Conservation (phyloP, 371 early-diverging fungal species). For the Mucor irregularis region DNA sequence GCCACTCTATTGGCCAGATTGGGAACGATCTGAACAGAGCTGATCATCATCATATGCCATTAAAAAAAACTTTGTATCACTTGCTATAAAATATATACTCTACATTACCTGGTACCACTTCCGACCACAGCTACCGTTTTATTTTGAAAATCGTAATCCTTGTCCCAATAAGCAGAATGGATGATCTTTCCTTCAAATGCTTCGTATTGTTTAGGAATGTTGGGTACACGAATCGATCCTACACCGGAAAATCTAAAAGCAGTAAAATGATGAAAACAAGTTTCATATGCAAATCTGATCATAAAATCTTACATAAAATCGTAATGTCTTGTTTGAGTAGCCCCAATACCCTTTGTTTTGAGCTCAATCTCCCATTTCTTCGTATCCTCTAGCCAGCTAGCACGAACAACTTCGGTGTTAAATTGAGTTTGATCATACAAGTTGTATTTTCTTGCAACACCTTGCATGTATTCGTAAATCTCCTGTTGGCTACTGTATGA, state of each 20-base stretch:
- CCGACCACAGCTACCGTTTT: slow-evolving; percentile 57
- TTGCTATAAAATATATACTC: background rate
- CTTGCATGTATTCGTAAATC: slow-evolving; percentile 52
- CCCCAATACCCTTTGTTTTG: background rate
- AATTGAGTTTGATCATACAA: slow-evolving; percentile 51
- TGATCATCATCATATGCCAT: too few relatives aligned
- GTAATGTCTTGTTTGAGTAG: background rate
- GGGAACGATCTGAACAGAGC: slow-evolving; percentile 52
- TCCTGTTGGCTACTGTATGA: slow-evolving; percentile 46
- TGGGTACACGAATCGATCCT: slow-evolving; percentile 54
- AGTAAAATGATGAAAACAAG: too few relatives aligned
- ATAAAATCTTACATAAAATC: background rate
- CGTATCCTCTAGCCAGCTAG: slow-evolving; percentile 44
- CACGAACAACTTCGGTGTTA: slow-evolving; percentile 41
- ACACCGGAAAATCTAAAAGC: slow-evolving; percentile 2
- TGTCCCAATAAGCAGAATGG: slow-evolving; percentile 56
- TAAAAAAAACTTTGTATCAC: background rate
- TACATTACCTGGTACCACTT: slow-evolving; percentile 51
- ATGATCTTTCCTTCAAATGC: slow-evolving; percentile 47
- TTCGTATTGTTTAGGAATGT: slow-evolving; percentile 49
- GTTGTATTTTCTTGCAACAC: slow-evolving; percentile 45
- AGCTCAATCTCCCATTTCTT: slow-evolving; percentile 52
- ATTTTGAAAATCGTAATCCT: slow-evolving; percentile 39
- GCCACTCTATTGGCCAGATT: slow-evolving; percentile 36
- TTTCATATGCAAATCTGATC: background rate